phyloP scores from a whole-genome alignment of 768 basidiomycete genomes.

The Phaeotremella fagi region DNA sequence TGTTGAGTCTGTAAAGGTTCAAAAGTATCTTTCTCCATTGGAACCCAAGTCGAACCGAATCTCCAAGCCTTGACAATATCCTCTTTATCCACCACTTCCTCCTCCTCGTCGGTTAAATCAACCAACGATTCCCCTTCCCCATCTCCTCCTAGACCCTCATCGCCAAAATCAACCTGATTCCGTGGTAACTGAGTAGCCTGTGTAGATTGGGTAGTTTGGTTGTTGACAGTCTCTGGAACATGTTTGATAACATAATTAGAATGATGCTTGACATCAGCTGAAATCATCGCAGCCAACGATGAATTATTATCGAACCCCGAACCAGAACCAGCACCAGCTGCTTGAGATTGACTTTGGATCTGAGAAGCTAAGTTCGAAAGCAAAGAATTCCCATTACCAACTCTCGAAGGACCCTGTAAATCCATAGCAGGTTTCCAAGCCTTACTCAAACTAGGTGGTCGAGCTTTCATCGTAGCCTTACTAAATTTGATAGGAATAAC shows the following conservation, averaged over 20 bases:
- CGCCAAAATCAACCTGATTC: conserved; percentile 33
- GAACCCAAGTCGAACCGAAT: conserved; percentile 60
- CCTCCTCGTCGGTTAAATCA: too few relatives aligned
- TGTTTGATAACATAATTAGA: conserved; percentile 32
- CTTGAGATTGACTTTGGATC: conserved; percentile 20
- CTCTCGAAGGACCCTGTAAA: conserved; percentile 28
- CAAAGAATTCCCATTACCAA: conserved; percentile 14
- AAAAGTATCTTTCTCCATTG: conserved; percentile 80
- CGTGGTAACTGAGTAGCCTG: too few relatives aligned
- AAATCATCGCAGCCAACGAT: conserved; percentile 34
- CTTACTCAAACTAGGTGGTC: conserved; percentile 75
- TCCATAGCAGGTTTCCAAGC: conserved; percentile 44
- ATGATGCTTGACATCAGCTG: conserved; percentile 38
- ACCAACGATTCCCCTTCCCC: conserved; percentile 29
- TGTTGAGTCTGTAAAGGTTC: conserved; percentile 65
- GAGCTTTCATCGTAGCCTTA: conserved; percentile 69
- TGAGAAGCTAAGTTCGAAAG: conserved; percentile 1
- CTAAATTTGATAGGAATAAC: conserved; percentile 68
- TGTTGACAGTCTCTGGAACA: neutral
- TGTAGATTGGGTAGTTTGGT: neutral
- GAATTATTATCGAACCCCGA: conserved; percentile 5
- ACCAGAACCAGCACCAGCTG: conserved; percentile 10
- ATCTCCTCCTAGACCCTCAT: conserved; percentile 15
- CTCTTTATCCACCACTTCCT: conserved; percentile 46
- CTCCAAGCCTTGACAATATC: conserved; percentile 47